Base-by-base conservation (phyloP, 768 basidiomycete species). In the Daedaleopsis sinensis region DNA sequence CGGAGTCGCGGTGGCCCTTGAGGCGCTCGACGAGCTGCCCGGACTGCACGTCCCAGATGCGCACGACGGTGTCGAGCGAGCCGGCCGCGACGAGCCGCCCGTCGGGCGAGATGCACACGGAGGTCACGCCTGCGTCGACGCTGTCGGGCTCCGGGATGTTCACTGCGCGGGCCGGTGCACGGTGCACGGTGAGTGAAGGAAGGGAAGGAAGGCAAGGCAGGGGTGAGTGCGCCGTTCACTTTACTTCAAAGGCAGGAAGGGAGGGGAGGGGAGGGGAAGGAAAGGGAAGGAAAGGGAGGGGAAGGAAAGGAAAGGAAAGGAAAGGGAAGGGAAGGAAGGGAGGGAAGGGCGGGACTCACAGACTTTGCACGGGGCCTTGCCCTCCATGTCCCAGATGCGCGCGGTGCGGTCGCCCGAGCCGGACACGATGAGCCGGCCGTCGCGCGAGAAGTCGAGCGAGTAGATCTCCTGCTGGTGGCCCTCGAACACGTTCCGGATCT, bases 381-480 rank as follows among this genome's bases (percentile, higher is more conserved):
- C 80, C 49, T 78, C 77, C 73, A 86, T 81, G 64, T 85, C 81
- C 86, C 86, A 88, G 55, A 87, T 81, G 48, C 82, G 73, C 27
- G 84, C 84, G 0, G 83, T 85, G 71, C 81, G 81, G 74, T 88
- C 93, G 3, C 94, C 94, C 0, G 92, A 94, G 16, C 94, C 95
- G 4, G 93, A 94, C 11, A 95, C 92, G 65, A 96, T 89, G 66
- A 90, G 82, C 5, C 87, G 81, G 8, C 95, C 94, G 67, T 95
- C 91, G n/a, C 80, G 76, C 1, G 93, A 92, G 75, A 95, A 96
- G 73, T 92, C 93, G 64, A 97, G 87, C 1, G 94, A 93, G 75
- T 96, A 96, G 69, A 97, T 94, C 70, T 96, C 95, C 70, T 94
- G 91, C 68, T 87, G 86, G 76, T 97, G 95, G 5, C 95, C 95